Base-by-base conservation (phyloP, 257 asterid genomes). In the Rauvolfia tetraphylla region DNA sequence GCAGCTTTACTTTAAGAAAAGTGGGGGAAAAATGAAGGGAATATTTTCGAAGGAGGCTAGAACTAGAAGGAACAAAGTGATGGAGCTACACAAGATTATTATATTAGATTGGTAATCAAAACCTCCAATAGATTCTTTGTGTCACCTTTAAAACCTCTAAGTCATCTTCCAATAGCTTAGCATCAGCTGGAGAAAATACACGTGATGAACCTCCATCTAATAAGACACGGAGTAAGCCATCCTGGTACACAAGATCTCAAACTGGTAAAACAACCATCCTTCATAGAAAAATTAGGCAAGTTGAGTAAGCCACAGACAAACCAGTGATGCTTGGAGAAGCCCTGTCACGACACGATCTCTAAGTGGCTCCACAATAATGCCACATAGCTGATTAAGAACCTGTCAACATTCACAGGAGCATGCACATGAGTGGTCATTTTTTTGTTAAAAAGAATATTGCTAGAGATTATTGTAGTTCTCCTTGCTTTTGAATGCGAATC, bases 311-410 rank as follows among this genome's bases (percentile, higher is more conserved):
- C 9, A 48, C 44, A 75, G 69, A 59, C 81, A 44, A 25, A 92
- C 99, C 98, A 95, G 83, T 56, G 98, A 89, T 76, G 99, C 97
- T 87, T 95, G 99, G 80, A 95, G 97, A 67, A 92, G 96, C 39
- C 99, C 98, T 0, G 96, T 92, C 53, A 95, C 99, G 69, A 92
- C 90, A 78, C 98, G 99, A 78, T 95, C 99, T 66, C 99, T 88
- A 38, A 95, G 97, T 74, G 89, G 96, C 86, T 95, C 97, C 83
- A 92, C 91, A 76, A 92, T 91, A 78, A 89, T 84, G 82, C 87
- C 93, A 76, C 99, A 95, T 76, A 95, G 84, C 84, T 95, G 96
- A 83, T 86, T 91, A 69, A 95, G 96, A 79, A 91, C 99, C 98
- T 95, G 85, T 72, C 80, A 54, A 73, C 83, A 78, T 81, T 51